A percentile compares a stretch with the other conserved stretches of the same genome.
These are phyloP conservation scores for Apophysomyces trapeziformis DNA, from an alignment of 371 early-diverging fungal genomes.

Conservation along the genomic window DNA sequence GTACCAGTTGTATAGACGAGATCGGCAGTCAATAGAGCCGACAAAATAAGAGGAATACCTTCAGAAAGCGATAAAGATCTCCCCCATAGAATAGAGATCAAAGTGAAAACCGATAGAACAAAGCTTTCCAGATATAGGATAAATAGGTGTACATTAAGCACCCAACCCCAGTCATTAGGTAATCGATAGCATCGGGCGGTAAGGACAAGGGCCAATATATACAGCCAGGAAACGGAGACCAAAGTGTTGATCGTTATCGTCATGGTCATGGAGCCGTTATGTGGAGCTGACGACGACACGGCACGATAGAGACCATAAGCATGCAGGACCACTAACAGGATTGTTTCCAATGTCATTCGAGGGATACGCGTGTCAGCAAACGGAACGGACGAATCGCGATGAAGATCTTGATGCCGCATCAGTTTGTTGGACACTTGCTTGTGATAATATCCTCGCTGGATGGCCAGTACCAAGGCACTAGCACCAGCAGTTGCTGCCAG, in stretches of 20 bases:
- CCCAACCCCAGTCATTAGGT: slow-evolving; percentile 43
- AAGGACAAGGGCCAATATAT: slow-evolving; percentile 27
- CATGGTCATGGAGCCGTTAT: background rate
- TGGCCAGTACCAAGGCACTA: slow-evolving; percentile 25
- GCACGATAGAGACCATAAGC: slow-evolving; percentile 14
- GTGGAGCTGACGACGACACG: slow-evolving; percentile 12
- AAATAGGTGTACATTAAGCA: slow-evolving; percentile 46
- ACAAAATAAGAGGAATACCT: slow-evolving; percentile 23
- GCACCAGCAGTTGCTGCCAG: slow-evolving; percentile 10
- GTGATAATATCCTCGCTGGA: slow-evolving; percentile 17
- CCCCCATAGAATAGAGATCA: slow-evolving; percentile 13
- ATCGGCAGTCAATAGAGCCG: slow-evolving; percentile 27
- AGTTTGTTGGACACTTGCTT: slow-evolving; percentile 6
- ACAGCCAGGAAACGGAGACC: slow-evolving; percentile 29
- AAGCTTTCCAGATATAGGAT: slow-evolving; percentile 25
- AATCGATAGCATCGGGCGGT: slow-evolving; percentile 28
- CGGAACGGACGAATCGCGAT: slow-evolving; percentile 31
- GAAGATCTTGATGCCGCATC: slow-evolving; percentile 12
- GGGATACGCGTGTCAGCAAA: slow-evolving; percentile 20
- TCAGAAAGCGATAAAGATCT: slow-evolving; percentile 5
- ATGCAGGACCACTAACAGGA: slow-evolving; percentile 11
- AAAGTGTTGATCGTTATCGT: slow-evolving; percentile 11
- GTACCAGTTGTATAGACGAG: slow-evolving; percentile 39
- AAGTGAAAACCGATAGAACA: slow-evolving; percentile 16
- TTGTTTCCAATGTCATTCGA: slow-evolving; percentile 22